Conservation (phyloP, 371 early-diverging fungal species). For the Mortierella sp. region DNA sequence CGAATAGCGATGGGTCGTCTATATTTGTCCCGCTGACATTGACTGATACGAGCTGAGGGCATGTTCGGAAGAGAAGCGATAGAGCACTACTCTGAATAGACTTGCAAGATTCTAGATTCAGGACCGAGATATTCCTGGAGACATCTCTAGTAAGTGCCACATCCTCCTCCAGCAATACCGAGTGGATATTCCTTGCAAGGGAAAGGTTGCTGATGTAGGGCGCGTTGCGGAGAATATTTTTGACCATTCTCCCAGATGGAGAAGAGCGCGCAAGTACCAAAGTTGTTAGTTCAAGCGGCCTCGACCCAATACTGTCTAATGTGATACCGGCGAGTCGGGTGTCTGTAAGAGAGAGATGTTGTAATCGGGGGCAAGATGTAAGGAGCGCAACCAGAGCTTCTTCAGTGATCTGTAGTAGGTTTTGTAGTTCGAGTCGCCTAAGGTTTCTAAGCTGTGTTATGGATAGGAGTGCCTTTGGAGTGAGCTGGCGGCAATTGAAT, state of each 20-base stretch:
- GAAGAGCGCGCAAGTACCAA: constrained; percentile 34
- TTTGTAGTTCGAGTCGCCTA: constrained; percentile 32
- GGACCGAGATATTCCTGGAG: constrained; percentile 10
- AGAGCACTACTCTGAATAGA: constrained; percentile 16
- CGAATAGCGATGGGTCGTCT: constrained; percentile 25
- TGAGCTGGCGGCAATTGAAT: constrained; percentile 33
- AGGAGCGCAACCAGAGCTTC: constrained; percentile 19
- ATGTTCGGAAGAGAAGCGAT: constrained; percentile 11
- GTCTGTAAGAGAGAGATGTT: constrained; percentile 34
- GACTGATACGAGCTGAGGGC: constrained; percentile 26
- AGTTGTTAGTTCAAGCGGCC: constrained; percentile 17
- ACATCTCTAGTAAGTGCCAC: constrained; percentile 17
- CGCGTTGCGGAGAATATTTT: constrained; percentile 31
- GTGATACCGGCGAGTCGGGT: constrained; percentile 22
- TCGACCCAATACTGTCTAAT: constrained; percentile 21
- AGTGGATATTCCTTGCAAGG: constrained; percentile 33
- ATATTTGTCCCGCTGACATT: constrained; percentile 38
- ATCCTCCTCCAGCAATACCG: constrained; percentile 17
- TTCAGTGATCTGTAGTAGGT: constrained; percentile 29
- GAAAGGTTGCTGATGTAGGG: constrained; percentile 31
- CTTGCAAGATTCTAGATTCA: constrained; percentile 51
- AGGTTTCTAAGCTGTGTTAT: constrained; percentile 18
- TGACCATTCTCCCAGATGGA: constrained; percentile 33
- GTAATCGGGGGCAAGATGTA: constrained; percentile 22
- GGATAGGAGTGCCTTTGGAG: constrained; percentile 8